Evolutionary conservation across 225 moss, liverwort and hornwort species (phyloP), one percentile per base, ranked within the genome.

Genomic region (Takakia lepidozioides): DNA sequence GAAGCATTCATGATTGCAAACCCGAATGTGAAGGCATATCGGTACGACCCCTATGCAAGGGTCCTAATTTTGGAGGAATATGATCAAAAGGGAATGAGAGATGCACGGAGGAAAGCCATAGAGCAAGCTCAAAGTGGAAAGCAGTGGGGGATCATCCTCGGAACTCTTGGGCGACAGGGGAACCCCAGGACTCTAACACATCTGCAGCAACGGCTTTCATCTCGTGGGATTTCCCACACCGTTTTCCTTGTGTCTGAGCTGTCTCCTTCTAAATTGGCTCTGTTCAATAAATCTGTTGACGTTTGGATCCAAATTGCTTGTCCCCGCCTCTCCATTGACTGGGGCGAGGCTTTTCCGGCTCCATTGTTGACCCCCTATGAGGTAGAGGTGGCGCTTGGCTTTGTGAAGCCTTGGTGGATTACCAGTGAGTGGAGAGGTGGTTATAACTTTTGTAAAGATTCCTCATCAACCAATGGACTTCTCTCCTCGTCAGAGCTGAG

Each of bases 1-100:
- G 95, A 95, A 61, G 80, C 95, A 1, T 90, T 95, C 30, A 95
- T 95, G 95, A 95, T 95, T 32, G 87, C 95, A 13, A 95, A 95
- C 37, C 95, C 95, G 19, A 66, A 48, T 16, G 77, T 95, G 57
- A 82, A 71, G 51, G 90, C 95, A 3, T 95, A 74, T 57, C 78
- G 95, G 2, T 95, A 90, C 1, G 95, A 95, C 43, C 95, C 95
- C 0, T 98, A 98, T 63, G 84, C 87, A 3, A 74, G 86, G 45
- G 77, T 98, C 6, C 56, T 98, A 57, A 90, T 78, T 0, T 49
- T 72, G 22, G 95, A 98, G 76, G 51, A 78, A 53, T 98, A 98
- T 48, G 90, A 89, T 23, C 90, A 98, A 56, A 77, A 81, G 55
- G 95, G 84, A 7, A 90, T 98, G 95, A 67, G 90, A 35, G 77